Conservation (phyloP, 805 yeast genomes). For the Saccharomycopsis oosterbeekiorum region DNA sequence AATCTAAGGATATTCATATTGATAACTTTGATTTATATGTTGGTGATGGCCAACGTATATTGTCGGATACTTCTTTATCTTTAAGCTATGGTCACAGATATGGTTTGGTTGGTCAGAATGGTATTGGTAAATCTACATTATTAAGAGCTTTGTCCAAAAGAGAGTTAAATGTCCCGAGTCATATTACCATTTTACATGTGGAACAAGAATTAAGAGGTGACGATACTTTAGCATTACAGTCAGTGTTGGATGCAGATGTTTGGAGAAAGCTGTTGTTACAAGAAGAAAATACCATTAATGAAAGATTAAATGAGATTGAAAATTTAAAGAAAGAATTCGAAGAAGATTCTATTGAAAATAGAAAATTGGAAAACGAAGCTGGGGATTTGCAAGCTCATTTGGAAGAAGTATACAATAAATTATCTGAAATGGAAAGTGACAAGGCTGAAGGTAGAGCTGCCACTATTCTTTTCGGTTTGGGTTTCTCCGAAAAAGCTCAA, state of each 20-base stretch:
- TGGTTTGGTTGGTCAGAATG: conserved; percentile 97
- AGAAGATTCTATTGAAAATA: conserved; percentile 62
- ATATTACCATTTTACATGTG: conserved; percentile 90
- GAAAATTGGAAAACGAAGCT: conserved; percentile 79
- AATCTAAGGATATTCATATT: conserved; percentile 91
- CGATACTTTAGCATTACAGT: conserved; percentile 80
- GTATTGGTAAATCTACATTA: conserved; percentile 97
- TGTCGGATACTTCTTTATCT: conserved; percentile 79
- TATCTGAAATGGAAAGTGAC: conserved; percentile 90
- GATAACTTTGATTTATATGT: conserved; percentile 91
- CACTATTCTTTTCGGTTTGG: conserved; percentile 82
- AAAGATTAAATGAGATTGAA: conserved; percentile 69
- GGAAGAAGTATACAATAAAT: conserved; percentile 69
- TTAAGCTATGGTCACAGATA: conserved; percentile 89
- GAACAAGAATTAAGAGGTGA: conserved; percentile 97
- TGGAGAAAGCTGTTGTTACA: conserved; percentile 86
- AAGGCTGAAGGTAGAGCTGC: conserved; percentile 98
- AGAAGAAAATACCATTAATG: conserved; percentile 68
- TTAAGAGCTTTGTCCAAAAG: conserved; percentile 86
- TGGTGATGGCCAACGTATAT: conserved; percentile 89
- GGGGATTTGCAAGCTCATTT: conserved; percentile 75
- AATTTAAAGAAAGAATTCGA: conserved; percentile 59
- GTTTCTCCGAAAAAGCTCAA: conserved; percentile 86
- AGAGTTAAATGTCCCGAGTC: conserved; percentile 89
- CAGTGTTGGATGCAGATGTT: conserved; percentile 98